These are phyloP conservation scores for Pleurotus platypus DNA, from an alignment of 768 basidiomycete genomes.

Conservation along the genomic window DNA sequence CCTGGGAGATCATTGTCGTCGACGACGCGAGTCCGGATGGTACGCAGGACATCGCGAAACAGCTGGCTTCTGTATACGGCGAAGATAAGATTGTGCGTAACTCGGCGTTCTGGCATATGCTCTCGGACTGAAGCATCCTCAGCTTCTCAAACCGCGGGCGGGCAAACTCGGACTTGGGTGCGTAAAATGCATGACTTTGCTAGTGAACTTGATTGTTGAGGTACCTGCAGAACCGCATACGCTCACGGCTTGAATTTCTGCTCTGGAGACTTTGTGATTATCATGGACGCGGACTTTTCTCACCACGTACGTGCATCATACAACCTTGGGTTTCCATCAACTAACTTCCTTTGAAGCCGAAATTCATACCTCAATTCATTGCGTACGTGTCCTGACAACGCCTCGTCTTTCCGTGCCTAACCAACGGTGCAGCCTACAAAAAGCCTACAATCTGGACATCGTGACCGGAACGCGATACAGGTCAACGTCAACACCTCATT, in stretches of 20 bases:
- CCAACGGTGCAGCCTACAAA: slow-evolving; percentile 57
- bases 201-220: neutral
- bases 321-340: neutral
- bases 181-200: slow-evolving; percentile 14
- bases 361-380: slow-evolving; percentile 93
- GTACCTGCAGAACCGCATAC: slow-evolving; percentile 72
- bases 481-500: slow-evolving; percentile 50
- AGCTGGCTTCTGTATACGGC: slow-evolving; percentile 78
- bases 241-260: slow-evolving; percentile 89
- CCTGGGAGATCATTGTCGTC: slow-evolving; percentile 88
- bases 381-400: slow-evolving; percentile 38
- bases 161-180: slow-evolving; percentile 92
- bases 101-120: neutral
- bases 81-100: slow-evolving; percentile 70
- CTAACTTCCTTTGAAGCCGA: slow-evolving; percentile 53
- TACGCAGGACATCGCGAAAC: slow-evolving; percentile 82
- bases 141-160: slow-evolving; percentile 83
- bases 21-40: slow-evolving; percentile 94
- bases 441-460: slow-evolving; percentile 85
- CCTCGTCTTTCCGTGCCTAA: neutral
- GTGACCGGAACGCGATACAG: slow-evolving; percentile 92
- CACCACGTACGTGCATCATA: slow-evolving; percentile 66
- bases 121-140: neutral
- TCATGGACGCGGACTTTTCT: slow-evolving; percentile 97
- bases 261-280: slow-evolving; percentile 90